These are phyloP conservation scores for Ceratobasidium sp. DNA, from an alignment of 1,284 basidiomycete genomes.

Conservation along the genomic window DNA sequence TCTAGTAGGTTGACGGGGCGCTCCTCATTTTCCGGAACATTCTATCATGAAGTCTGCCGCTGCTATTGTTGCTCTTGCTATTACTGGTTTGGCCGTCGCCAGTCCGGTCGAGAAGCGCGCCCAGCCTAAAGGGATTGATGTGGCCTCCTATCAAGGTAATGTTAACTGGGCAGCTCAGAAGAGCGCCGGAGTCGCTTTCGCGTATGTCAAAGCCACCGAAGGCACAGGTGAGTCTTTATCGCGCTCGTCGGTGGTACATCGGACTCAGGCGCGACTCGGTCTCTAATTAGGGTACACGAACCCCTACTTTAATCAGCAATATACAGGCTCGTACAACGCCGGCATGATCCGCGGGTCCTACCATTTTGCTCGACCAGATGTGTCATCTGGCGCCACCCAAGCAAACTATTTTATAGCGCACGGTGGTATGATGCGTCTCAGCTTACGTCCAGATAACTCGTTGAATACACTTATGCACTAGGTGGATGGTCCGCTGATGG, in stretches of 20 bases:
- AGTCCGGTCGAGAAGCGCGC: conserved; percentile 50
- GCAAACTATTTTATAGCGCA: conserved; percentile 66
- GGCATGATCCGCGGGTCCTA: conserved; percentile 66
- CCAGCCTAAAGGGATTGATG: conserved; percentile 50
- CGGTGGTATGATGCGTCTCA: conserved; percentile 55
- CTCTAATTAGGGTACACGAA: conserved; percentile 47
- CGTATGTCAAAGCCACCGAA: conserved; percentile 75
- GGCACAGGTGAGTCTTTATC: conserved; percentile 57
- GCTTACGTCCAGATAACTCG: neutral
- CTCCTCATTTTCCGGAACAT: no score
- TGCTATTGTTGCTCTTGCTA: conserved; percentile 8
- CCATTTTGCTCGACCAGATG: conserved; percentile 65
- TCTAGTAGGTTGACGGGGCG: no score
- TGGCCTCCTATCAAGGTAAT: conserved; percentile 62
- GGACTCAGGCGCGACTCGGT: conserved; percentile 12
- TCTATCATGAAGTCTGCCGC: conserved; percentile 15
- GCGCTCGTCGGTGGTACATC: conserved; percentile 2
- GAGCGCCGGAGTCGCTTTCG: conserved; percentile 65
- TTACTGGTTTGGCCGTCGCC: conserved; percentile 29
- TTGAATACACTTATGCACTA: conserved; percentile 41
- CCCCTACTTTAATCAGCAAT: conserved; percentile 59
- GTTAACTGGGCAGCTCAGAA: conserved; percentile 64
- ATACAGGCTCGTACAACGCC: conserved; percentile 62
- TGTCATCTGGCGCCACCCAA: conserved; percentile 61
- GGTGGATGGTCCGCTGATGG: conserved; percentile 66